Evolutionary conservation across 2,329 filamentous ascomycete species (phyloP), one percentile per base, ranked within the genome.

Genomic region (Fusarium fujikuroi): DNA sequence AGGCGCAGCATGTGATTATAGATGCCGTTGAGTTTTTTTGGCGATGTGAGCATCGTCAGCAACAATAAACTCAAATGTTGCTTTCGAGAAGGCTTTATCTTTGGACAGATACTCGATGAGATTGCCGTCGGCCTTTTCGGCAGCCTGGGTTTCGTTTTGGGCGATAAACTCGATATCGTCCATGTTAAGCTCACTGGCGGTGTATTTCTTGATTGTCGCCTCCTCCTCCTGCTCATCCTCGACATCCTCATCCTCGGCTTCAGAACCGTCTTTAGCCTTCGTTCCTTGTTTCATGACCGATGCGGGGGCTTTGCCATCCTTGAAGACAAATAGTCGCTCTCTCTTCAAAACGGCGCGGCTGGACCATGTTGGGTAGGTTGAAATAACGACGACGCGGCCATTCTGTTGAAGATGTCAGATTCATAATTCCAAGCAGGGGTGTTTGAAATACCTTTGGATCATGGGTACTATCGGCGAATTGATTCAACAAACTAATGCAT

Each of bases 141-240:
- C 3, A 7, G 5, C 23, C 4, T 44, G 7, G 42, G 42, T 19
- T 19, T 14, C 5, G 16, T 44, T 25, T 6, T 18, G 42, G 3
- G 7, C 5, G n/a, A 44, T 44, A 12, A 44, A 44, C 23, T 25
- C 23, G 42, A 44, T 25, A 3, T 25, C 43, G 23, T 25, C 23
- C 43, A 25, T 25, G 11, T 44, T 25, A 0, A 25, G 23, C 1
- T 25, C 23, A 0, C 5, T 6, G 4, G 23, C 0, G 7, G 23
- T 19, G 10, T 12, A 44, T 4, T 19, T 44, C 43, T 44, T 25
- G 16, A 44, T 9, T 7, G 43, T 4, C 11, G 23, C 16, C 11
- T 8, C 2, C 4, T 25, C 23, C 11, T 25, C 18, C 5, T 19
- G 16, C 15, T 12, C 42, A 12, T 14, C 0, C n/a, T 44, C 42